Percentiles rank a stretch among this genome's conserved stretches.
Evolutionary conservation across 305 asterid species (phyloP).

Genomic region (Lippia alba): DNA sequence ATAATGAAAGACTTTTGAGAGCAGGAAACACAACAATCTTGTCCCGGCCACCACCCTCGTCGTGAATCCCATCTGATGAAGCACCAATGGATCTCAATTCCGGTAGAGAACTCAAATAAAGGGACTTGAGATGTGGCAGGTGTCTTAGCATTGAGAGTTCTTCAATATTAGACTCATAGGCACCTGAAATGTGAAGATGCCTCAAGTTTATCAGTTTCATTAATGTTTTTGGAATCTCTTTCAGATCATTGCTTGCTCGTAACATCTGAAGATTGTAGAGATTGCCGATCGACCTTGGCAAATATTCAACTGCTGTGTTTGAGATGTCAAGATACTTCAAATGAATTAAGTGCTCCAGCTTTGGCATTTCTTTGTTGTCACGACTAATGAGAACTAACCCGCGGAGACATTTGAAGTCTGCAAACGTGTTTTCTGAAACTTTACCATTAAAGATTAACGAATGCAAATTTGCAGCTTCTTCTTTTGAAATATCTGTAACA

Average conservation of each 20-base stretch:
- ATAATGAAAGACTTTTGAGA: slow-evolving; percentile 13
- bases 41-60: too few species aligned
- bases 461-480: slow-evolving; percentile 21
- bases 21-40: slow-evolving; percentile 31
- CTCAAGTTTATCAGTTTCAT: too few species aligned
- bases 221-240: slow-evolving; percentile 4
- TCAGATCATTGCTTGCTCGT: neutral
- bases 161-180: neutral
- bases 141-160: slow-evolving; percentile 47
- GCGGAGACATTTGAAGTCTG: slow-evolving; percentile 22
- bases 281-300: slow-evolving; percentile 19
- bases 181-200: too few species aligned
- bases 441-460: slow-evolving; percentile 1
- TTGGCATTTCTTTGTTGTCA: neutral
- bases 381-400: neutral
- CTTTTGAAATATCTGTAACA: neutral
- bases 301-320: neutral
- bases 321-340: slow-evolving; percentile 24
- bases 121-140: slow-evolving; percentile 39
- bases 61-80: slow-evolving; percentile 34
- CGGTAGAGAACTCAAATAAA: slow-evolving; percentile 11
- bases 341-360: slow-evolving; percentile 27
- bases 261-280: neutral
- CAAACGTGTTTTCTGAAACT: neutral
- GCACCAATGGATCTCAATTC: slow-evolving; percentile 29